Evolutionary conservation across 441 rosid genomes (phyloP), one percentile per base, ranked within the genome.

Genomic region (Theobroma grandiflorum): DNA sequence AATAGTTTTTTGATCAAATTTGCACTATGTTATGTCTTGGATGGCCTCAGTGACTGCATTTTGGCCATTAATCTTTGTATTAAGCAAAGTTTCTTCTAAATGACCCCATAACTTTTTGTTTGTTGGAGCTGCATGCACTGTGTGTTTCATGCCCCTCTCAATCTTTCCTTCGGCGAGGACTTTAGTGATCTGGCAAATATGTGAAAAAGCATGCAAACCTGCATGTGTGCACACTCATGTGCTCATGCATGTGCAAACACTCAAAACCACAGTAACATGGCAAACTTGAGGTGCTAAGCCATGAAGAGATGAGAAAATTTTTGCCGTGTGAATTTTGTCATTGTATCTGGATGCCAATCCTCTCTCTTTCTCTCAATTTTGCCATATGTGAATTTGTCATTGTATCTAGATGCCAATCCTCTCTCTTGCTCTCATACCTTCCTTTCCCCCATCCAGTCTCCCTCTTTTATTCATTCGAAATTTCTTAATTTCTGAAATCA

Each of bases 1-100:
- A 68, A 50, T 50, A 11, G 53, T 45, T 10, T 18, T 12, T 37
- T 18, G 8, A 57, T 66, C 12, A 59, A 42, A 40, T 62, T 64
- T 74, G 79, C 63, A 61, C 31, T 47, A 35, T 59, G 20, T 76
- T 55, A 18, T 57, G 58, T 57, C 40, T 22, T 59, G 40, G 42
- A 42, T 58, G 45, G 26, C 64, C 40, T 70, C 50, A 49, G 9
- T 68, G 53, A 3, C 14, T 74, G 26, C 8, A 5, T 43, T 74
- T 33, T 72, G 31, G 10, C 62, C 43, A 43, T 4, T 43, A 20
- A 42, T 68, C 33, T 68, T 68, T 68, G 35, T n/a, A 10, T 42
- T 68, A 43, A 68, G 35, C 53, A 40, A 69, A 22, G 8, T 43
- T 40, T 68, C 70, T 65, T 65, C 49, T 65, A 65, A 65, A 16